phyloP scores from a whole-genome alignment of 2,329 filamentous ascomycete genomes.

The Dothistroma pini region DNA sequence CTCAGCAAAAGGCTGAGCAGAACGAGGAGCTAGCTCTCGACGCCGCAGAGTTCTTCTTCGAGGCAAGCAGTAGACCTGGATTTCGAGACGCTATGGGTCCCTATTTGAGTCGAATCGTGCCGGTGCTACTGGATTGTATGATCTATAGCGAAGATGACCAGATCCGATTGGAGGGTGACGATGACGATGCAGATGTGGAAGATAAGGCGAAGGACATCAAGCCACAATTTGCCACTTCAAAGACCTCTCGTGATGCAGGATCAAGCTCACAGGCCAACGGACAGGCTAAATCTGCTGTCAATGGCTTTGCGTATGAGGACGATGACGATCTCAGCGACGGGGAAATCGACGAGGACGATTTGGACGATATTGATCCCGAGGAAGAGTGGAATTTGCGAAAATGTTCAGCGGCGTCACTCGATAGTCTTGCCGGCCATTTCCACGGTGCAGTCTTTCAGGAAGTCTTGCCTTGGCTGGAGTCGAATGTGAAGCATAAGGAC shows the following conservation, averaged over 20 bases:
- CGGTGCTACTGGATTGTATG: conserved; percentile 90
- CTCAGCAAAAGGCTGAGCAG: conserved; percentile 75
- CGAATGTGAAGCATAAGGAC: conserved; percentile 80
- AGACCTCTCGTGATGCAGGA: conserved; percentile 49
- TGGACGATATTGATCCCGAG: conserved; percentile 70
- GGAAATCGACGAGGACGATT: conserved; percentile 75
- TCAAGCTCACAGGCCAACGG: conserved; percentile 53
- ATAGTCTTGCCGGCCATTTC: conserved; percentile 91
- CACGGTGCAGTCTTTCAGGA: conserved; percentile 82
- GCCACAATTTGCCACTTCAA: conserved; percentile 75
- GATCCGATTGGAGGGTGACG: conserved; percentile 71
- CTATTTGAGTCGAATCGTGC: conserved; percentile 79
- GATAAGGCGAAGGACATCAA: conserved; percentile 89
- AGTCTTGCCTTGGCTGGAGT: conserved; percentile 87
- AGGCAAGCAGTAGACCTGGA: conserved; percentile 80
- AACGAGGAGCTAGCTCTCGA: conserved; percentile 90
- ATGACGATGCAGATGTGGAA: conserved; percentile 73
- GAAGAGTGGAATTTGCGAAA: conserved; percentile 94
- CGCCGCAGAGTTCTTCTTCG: conserved; percentile 96
- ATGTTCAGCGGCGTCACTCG: conserved; percentile 91
- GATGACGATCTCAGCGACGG: conserved; percentile 82
- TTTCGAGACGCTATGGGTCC: conserved; percentile 73
- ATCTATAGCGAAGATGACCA: conserved; percentile 95
- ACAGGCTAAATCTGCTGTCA: conserved; percentile 44
- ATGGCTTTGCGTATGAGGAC: conserved; percentile 42